These are phyloP conservation scores for Suillus discolor DNA, from an alignment of 768 basidiomycete species.

Conservation along the genomic window DNA sequence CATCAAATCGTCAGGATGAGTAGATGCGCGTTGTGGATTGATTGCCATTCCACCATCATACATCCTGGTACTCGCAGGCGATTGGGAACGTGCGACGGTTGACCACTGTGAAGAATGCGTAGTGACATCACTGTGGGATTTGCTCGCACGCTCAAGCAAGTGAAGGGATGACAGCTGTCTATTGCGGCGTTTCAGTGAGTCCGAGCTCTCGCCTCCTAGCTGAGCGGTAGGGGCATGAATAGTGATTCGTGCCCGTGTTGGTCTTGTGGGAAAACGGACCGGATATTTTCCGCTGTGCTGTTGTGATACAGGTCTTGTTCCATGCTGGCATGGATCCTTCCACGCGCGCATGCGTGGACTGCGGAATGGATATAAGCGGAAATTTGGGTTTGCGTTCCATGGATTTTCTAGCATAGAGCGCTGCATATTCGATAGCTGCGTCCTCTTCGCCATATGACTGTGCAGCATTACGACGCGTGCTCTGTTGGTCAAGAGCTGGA, in stretches of 20 bases:
- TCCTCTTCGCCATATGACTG: slow-evolving; percentile 19
- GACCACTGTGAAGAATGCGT: slow-evolving; percentile 36
- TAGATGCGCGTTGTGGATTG: slow-evolving; percentile 3
- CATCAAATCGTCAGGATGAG: slow-evolving; percentile 4
- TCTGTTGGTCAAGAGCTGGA: slow-evolving; percentile 27
- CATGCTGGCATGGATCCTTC: slow-evolving; percentile 21
- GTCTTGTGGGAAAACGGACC: slow-evolving; percentile 8
- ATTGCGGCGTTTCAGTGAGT: slow-evolving; percentile 10
- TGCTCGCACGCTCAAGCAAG: slow-evolving; percentile 23
- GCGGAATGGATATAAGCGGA: slow-evolving; percentile 24
- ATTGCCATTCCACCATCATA: slow-evolving; percentile 20
- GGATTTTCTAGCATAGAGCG: slow-evolving; percentile 22
- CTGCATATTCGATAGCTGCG: background rate
- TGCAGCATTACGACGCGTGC: slow-evolving; percentile 12
- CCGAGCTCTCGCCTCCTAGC: slow-evolving; percentile 6
- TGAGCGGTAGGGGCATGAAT: slow-evolving; percentile 5
- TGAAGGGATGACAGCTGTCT: slow-evolving; percentile 19
- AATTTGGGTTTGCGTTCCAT: slow-evolving; percentile 35
- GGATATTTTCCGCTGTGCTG: slow-evolving; percentile 1
- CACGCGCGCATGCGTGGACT: slow-evolving; percentile 10
- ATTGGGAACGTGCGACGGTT: slow-evolving; percentile 23
- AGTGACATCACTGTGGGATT: slow-evolving; percentile 28
- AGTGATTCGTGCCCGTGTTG: slow-evolving; percentile 11
- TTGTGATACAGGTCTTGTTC: slow-evolving; percentile 24
- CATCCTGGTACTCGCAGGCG: slow-evolving; percentile 24